Evolutionary conservation across 2,329 filamentous ascomycete species (phyloP), one percentile per base, ranked within the genome.

Genomic region (Ceratocystis huliohia): DNA sequence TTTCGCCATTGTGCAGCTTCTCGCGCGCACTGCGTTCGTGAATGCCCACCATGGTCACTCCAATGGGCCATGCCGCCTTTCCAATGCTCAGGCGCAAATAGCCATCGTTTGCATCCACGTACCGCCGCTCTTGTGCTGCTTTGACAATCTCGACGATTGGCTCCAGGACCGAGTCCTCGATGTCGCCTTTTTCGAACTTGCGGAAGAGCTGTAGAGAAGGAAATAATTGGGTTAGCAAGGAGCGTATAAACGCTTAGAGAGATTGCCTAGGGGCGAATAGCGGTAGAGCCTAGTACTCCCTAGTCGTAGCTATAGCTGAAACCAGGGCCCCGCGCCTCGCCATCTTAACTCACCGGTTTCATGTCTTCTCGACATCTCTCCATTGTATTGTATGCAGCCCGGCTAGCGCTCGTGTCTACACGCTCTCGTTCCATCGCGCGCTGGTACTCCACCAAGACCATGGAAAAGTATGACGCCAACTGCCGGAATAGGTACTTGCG

Each of bases 1-100:
- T 88, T 73, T 88, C 85, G 67, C 87, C 88, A 74, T 94, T 85
- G 74, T 97, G 92, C 68, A 99, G 79, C 78, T 99, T 99, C 78
- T 99, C 94, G 69, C 94, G 84, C 22, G 94, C 93, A 70, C 88
- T 94, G 73, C 94, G 86, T 80, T 97, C 94, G 83, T 99, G 94
- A 72, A 99, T 99, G 80, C 94, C 94, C 73, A 99, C 94, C 94
- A 97, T 99, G 75, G 94, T 99, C 48, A 99, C 94, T 77, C 94
- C 94, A 73, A 99, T 99, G 28, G 94, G 94, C 94, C 94, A 99
- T 17, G 94, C 94, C 71, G 91, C 92, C 78, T 96, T 96, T 70
- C 91, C 91, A 73, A 99, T 99, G 74, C 90, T 96, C 65, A 99
- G 80, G 65, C 90, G 83, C 68, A 99, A 79, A 75, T 99, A 99